Conservation (phyloP, 768 basidiomycete species). For the Coprinopsis strossmayeri region DNA sequence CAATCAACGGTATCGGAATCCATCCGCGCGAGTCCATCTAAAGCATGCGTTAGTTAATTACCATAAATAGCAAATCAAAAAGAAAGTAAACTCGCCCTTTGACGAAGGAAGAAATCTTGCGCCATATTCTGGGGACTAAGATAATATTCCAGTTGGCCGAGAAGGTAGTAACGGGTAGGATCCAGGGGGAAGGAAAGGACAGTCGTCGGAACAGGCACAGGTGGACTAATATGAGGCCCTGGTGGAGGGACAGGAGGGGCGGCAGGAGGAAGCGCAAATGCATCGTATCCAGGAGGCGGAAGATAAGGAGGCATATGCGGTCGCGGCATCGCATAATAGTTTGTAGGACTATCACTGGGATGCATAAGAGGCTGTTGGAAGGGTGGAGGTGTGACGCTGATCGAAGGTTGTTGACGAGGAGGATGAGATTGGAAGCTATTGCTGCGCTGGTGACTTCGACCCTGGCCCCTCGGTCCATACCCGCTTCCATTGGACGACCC, state of each 20-base stretch:
- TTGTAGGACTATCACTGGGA: conserved; percentile 9
- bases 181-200: conserved; percentile 54
- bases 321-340: conserved; percentile 9
- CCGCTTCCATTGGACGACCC: conserved; percentile 24
- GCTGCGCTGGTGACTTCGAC: conserved; percentile 14
- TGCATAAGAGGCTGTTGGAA: conserved; percentile 11
- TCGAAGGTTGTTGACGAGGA: conserved; percentile 25
- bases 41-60: too few species aligned
- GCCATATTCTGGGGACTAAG: conserved; percentile 85
- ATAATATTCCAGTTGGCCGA: conserved; percentile 89
- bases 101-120: conserved; percentile 78
- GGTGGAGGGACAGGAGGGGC: conserved; percentile 18
- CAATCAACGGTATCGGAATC: conserved; percentile 75
- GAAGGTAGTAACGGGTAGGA: conserved; percentile 56
- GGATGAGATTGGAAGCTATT: conserved; percentile 12
- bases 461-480: conserved; percentile 23
- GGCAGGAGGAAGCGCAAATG: conserved; percentile 15
- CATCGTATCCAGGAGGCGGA: conserved; percentile 9
- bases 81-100: conserved; percentile 56
- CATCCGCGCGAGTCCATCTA: conserved; percentile 91
- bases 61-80: too few species aligned
- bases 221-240: conserved; percentile 19
- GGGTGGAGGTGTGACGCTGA: conserved; percentile 23
- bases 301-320: conserved; percentile 12
- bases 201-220: conserved; percentile 41